phyloP scores from a whole-genome alignment of 192 early-diverging fungal species.

The Chytriomyces sp. region DNA sequence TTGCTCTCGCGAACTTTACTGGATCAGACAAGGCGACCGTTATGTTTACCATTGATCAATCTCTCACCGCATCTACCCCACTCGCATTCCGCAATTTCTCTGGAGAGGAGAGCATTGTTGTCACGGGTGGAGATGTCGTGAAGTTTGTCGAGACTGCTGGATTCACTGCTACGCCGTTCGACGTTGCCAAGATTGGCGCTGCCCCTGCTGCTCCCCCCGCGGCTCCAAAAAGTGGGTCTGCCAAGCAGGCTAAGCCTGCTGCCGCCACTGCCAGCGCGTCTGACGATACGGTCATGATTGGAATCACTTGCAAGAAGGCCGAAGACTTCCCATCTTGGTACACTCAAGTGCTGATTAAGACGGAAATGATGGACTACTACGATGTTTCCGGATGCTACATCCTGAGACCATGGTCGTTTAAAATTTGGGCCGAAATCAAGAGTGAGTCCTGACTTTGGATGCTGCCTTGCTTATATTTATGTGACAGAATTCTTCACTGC shows the following conservation, averaged over 20 bases:
- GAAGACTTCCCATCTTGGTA: constrained; percentile 95
- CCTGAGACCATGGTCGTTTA: constrained; percentile 92
- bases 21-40: constrained; percentile 57
- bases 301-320: constrained; percentile 84
- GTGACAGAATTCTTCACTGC: constrained; percentile 82
- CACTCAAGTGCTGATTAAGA: constrained; percentile 81
- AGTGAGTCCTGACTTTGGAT: constrained; percentile 46
- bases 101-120: constrained; percentile 59
- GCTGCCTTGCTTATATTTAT: background rate
- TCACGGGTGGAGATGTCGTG: constrained; percentile 58
- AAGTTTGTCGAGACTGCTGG: constrained; percentile 57
- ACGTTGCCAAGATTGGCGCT: constrained; percentile 55
- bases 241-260: constrained; percentile 39
- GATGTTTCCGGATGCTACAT: constrained; percentile 99
- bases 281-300: constrained; percentile 66
- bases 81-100: constrained; percentile 73
- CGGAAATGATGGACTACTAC: constrained; percentile 99
- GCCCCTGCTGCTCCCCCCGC: constrained; percentile 40
- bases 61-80: constrained; percentile 51
- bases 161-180: constrained; percentile 50
- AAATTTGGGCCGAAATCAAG: constrained; percentile 97
- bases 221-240: background rate
- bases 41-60: constrained; percentile 74
- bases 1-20: constrained; percentile 64
- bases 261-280: constrained; percentile 52